These are phyloP conservation scores for Jacaranda mimosifolia DNA, from an alignment of 257 asterid genomes.

Conservation along the genomic window DNA sequence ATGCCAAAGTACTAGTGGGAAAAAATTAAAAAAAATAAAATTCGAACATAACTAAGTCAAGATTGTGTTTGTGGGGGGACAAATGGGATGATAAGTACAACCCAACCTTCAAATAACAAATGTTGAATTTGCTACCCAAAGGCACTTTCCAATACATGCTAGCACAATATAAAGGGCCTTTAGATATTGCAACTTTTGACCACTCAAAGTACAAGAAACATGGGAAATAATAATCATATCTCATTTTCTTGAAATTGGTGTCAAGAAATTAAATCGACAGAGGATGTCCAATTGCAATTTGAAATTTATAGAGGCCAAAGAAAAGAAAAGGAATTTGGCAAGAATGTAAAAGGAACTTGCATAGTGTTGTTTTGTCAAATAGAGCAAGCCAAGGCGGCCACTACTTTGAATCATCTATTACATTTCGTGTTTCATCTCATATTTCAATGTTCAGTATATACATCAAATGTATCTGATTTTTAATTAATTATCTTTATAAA, in stretches of 20 bases:
- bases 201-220: constrained; percentile 49
- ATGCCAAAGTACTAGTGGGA: background rate
- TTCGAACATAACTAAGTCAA: constrained; percentile 26
- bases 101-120: constrained; percentile 36
- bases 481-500: too few species aligned
- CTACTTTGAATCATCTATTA: background rate
- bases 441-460: too few species aligned
- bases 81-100: constrained; percentile 43
- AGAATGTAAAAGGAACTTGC: too few species aligned
- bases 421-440: too few species aligned
- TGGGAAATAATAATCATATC: constrained; percentile 39
- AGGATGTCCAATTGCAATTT: constrained; percentile 11
- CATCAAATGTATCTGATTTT: too few species aligned
- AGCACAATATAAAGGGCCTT: constrained; percentile 39
- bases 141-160: constrained; percentile 38
- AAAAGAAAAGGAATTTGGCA: background rate
- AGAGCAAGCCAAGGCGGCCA: constrained; percentile 28
- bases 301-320: background rate
- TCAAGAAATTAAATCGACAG: constrained; percentile 24
- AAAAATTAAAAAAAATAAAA: background rate
- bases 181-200: constrained; percentile 58
- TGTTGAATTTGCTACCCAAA: constrained; percentile 5
- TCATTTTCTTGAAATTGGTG: constrained; percentile 49
- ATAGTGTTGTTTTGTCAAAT: constrained; percentile 21
- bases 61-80: constrained; percentile 40